phyloP scores from a whole-genome alignment of 202 grass and related monocot genomes.

The Hordeum pubiflorum region DNA sequence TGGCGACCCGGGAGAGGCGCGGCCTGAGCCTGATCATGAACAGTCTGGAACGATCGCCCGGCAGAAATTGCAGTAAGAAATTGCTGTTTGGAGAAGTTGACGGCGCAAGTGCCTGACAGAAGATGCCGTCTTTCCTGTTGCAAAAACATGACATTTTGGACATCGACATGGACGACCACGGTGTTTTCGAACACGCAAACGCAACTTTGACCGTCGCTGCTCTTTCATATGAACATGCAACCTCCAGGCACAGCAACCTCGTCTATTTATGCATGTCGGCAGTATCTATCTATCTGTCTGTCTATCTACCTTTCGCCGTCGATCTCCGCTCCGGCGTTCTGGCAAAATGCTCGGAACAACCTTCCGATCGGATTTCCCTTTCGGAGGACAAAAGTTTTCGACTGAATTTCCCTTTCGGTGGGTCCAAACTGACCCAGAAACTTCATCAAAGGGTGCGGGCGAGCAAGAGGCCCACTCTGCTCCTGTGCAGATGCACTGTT shows the following conservation, averaged over 20 bases:
- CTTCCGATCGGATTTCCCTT: constrained; percentile 1
- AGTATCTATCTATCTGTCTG: neutral
- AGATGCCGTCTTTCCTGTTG: neutral
- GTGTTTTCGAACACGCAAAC: neutral
- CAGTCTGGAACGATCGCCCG: neutral
- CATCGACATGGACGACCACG: neutral
- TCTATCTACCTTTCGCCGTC: neutral
- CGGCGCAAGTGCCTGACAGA: neutral
- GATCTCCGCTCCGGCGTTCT: neutral
- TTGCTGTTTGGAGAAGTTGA: neutral
- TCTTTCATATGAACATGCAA: neutral
- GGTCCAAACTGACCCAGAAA: neutral
- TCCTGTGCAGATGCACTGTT: neutral
- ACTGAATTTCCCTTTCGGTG: constrained; percentile 22
- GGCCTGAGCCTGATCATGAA: neutral
- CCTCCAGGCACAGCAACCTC: neutral
- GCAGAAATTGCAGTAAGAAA: neutral
- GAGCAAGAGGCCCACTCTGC: constrained; percentile 10
- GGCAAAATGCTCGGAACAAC: neutral
- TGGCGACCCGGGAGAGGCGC: neutral
- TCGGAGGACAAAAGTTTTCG: constrained; percentile 6
- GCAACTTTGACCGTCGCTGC: neutral
- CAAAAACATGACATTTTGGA: neutral
- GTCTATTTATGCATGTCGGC: neutral
- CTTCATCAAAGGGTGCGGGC: constrained; percentile 4